Base-by-base conservation (phyloP, 1,284 basidiomycete genomes). In the Amanita bisporigera region DNA sequence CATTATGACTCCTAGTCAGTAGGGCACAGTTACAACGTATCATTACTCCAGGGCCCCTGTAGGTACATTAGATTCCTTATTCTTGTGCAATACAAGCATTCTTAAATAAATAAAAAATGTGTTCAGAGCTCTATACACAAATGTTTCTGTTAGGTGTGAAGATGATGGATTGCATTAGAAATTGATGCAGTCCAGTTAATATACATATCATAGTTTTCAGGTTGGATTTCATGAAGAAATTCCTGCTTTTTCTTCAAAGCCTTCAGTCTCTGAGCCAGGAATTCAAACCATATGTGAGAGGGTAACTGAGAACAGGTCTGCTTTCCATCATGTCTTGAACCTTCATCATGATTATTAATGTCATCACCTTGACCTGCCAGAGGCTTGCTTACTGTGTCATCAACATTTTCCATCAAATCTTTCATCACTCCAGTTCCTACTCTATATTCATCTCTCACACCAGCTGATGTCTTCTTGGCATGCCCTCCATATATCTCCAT, bases 231-330 rank as follows among this genome's bases (percentile, higher is more conserved):
- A 24, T 55, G 26, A 4, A 55, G 26, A 7, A 19, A 24, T 17
- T 55, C 52, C 33, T 55, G 52, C 2, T 29, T 14, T 24, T 55
- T 19, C 19, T 55, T 55, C 29, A 55, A 15, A 41, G 31, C 43
- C 24, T 38, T 45, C 29, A 60, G 61, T 41, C 65, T 45, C 14
- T 47, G 59, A 17, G n/a, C 26, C 38, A 62, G 41, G 29, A 63
- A 64, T 36, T 60, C 52, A 52, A 64, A 64, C 63, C 63, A 64
- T 24, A 41, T 64, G 7, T 58, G 11, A 31, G 63, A 64, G 59
- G 63, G 54, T 11, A 64, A 29, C 63, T 54, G 11, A 64, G 50
- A 17, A 58, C 40, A 12, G 63, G 63, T 17, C 6, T 11, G n/a
- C 50, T 57, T 4, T 36, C 15, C 29, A 64, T 36, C 52, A 58